Evolutionary conservation across 306 rosid genomes (phyloP), one percentile per base, ranked within the genome.

Genomic region (Rubus parviflorus): DNA sequence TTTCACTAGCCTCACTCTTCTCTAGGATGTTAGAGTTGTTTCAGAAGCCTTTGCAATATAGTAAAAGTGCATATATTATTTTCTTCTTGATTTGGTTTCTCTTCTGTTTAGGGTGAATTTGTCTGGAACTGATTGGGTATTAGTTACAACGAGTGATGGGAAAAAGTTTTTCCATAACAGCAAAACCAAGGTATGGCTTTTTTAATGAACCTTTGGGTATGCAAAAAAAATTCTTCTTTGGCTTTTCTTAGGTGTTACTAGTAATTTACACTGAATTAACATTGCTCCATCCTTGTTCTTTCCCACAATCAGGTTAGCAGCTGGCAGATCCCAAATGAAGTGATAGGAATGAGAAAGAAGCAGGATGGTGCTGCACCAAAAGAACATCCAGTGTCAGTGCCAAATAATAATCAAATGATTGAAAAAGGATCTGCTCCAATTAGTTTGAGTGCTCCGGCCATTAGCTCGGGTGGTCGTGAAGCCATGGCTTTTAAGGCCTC

Each of bases 291-390:
- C 68, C 83, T 62, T 60, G 52, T 68, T 78, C 25, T 63, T 71
- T 79, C 77, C 79, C 12, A 61, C 69, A 15, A 72, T 81, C 85
- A 95, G 99, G 86, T 90, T 41, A 95, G 99, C 86, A 88, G 97
- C 90, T 95, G 99, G 99, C 96, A 95, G 87, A 91, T 95, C 81
- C 99, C 99, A 73, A 87, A 79, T 79, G 99, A 95, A 85, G 97
- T 95, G 86, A 77, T 94, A 61, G 99, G 90, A 81, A 83, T 88
- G 83, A 90, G 89, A 77, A 89, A 90, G 86, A 91, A 87, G 84
- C 97, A 89, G 82, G 93, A 92, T 71, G 82, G 67, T 77, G 97
- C 89, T 69, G 79, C 81, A 69, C 54, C 87, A 45, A 89, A 88
- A 84, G 97, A 90, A 81, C 80, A 77, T 79, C 71, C 85, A 76